Evolutionary conservation across 306 rosid genomes (phyloP), one percentile per base, ranked within the genome.

Genomic region (Prunus mira): DNA sequence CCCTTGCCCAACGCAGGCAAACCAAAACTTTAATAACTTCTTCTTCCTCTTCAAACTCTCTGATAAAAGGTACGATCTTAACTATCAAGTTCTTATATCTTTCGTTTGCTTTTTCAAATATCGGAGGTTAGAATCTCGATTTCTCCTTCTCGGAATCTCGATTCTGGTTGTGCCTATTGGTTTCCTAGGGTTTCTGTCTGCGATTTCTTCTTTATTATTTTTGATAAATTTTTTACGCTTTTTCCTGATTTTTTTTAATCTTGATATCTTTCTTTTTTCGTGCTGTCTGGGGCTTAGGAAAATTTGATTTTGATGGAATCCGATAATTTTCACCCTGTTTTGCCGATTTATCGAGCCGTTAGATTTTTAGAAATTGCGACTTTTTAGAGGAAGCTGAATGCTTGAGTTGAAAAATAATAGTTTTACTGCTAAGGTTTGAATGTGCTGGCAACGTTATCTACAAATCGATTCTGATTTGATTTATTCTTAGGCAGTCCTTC

Each of bases 11-110:
- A 3, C 18, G 17, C 54, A 13, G 54, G 54, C 2, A 13, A 47
- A 14, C 38, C 38, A 49, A 3, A 46, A n/a, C 70, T 43, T 13
- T 27, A 12, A 41, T 47, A 6, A 57, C 62, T 32, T 55, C 22
- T 68, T 50, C 27, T 20, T 24, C 28, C 32, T 60, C 64, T 41
- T 34, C 43, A 9, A 32, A 25, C 4, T 46, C 46, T 20, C 73
- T 12, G 60, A 27, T 58, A 18, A 17, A 69, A 75, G 78, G 83
- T 83, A 46, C 60, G 41, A 58, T 64, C 74, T 55, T 60, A 30
- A 11, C 14, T 57, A 20, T 50, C 12, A 12, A 56, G 7, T 55
- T 19, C 10, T 51, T 3, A 12, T 43, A 17, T 14, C 1, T 6
- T 20, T 27, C 12, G 24, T 34, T 30, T 17, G 74, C 6, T 2